phyloP scores from a whole-genome alignment of 225 moss, liverwort and hornwort species.

The Bryum argenteum region DNA sequence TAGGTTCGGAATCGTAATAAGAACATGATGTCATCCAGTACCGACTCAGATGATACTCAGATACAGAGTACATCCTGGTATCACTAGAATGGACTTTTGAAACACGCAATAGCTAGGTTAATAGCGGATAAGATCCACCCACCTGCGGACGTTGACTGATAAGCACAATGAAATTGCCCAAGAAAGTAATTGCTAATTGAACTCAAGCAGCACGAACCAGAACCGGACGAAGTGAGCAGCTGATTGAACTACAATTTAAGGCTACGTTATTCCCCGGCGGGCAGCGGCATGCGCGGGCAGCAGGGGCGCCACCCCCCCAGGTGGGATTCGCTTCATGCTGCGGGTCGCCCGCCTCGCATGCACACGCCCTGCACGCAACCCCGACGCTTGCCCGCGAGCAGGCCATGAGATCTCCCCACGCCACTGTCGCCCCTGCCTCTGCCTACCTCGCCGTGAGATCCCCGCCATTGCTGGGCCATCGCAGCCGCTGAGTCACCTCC shows the following conservation, averaged over 20 bases:
- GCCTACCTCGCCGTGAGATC: constrained; percentile 20
- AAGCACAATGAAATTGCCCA: constrained; percentile 59
- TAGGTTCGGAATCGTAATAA: too few species aligned
- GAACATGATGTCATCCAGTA: background rate
- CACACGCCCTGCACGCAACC: constrained; percentile 34
- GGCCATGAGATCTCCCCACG: constrained; percentile 17
- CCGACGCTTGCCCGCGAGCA: constrained; percentile 1
- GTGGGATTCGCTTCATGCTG: too few species aligned
- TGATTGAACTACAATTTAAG: constrained; percentile 46
- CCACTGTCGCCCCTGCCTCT: background rate
- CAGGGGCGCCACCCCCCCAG: too few species aligned
- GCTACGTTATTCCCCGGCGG: too few species aligned
- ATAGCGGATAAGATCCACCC: constrained; percentile 12
- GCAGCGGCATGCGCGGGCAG: too few species aligned
- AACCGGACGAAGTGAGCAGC: constrained; percentile 66
- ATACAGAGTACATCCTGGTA: background rate
- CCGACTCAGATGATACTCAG: background rate
- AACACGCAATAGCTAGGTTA: background rate
- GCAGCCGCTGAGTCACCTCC: background rate
- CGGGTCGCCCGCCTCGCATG: constrained; percentile 10
- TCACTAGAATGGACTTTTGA: constrained; percentile 9
- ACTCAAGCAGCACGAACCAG: constrained; percentile 63
- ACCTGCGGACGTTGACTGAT: constrained; percentile 57
- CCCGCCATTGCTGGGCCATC: constrained; percentile 5
- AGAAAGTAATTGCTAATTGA: constrained; percentile 61